phyloP scores from a whole-genome alignment of 805 yeast species.

The Candida pini region DNA sequence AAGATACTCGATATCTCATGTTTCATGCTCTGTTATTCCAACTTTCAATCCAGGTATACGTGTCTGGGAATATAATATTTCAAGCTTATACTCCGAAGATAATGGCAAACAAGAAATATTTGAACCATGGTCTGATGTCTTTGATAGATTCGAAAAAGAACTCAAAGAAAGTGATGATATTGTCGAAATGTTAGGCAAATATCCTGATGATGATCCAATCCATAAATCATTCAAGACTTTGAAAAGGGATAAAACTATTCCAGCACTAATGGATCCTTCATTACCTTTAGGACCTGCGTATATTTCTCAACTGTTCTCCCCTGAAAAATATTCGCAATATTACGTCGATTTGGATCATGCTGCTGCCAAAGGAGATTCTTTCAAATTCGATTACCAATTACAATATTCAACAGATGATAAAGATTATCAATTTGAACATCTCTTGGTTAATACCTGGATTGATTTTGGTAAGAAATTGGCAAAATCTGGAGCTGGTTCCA shows the following conservation, averaged over 20 bases:
- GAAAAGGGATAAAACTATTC: constrained; percentile 55
- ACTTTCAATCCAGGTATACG: constrained; percentile 80
- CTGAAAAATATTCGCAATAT: constrained; percentile 67
- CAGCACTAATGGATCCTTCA: constrained; percentile 48
- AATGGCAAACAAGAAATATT: constrained; percentile 10
- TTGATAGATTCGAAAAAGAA: constrained; percentile 39
- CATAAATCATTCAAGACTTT: constrained; percentile 8
- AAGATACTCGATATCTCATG: constrained; percentile 63
- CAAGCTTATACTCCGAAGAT: constrained; percentile 35
- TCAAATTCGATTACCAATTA: constrained; percentile 49
- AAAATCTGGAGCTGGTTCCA: constrained; percentile 21
- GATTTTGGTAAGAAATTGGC: constrained; percentile 50
- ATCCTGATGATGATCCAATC: constrained; percentile 5
- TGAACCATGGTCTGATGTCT: constrained; percentile 58
- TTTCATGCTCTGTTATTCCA: constrained; percentile 73
- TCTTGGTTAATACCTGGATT: constrained; percentile 61
- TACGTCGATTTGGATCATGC: constrained; percentile 50
- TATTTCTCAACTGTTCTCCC: constrained; percentile 64
- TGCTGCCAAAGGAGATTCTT: constrained; percentile 33
- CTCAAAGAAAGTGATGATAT: constrained; percentile 27
- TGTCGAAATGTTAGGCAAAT: constrained; percentile 9
- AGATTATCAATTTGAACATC: constrained; percentile 45
- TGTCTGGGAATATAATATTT: constrained; percentile 80
- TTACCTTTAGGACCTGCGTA: constrained; percentile 72
- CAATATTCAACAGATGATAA: constrained; percentile 68